Base-by-base conservation (phyloP, 192 early-diverging fungal species). In the Linnemannia zychae region DNA sequence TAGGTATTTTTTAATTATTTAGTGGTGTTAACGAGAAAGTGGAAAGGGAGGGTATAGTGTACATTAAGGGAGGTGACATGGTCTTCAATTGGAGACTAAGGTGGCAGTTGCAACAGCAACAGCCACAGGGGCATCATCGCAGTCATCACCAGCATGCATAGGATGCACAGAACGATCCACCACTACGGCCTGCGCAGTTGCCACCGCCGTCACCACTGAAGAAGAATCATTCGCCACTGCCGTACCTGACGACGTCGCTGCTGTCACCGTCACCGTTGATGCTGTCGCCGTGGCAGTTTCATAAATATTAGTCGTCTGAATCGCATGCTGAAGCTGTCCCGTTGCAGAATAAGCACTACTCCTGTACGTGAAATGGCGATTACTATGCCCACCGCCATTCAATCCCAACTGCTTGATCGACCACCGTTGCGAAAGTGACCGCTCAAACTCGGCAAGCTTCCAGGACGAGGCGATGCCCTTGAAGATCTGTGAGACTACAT, bases 401-500 rank as follows among this genome's bases (percentile, higher is more conserved):
- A 85, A 69, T 9, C 83, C 83, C 33, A 85, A 65, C 33, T 85
- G 83, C 22, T 85, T 85, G 40, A 85, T 85, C 6, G 83, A 85
- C 83, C 83, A 85, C 12, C 83, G 77, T 24, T 85, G 83, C n/a
- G 83, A 79, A 13, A 85, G 50, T 15, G 83, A 85, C 18, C 83
- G 74, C 36, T 85, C 83, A 72, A 85, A 85, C 18, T 85, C 83
- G 31, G 83, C 83, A 9, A 85, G 63, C 33, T 85, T 85, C 83
- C 83, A 85, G 16, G 83, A 85, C 3, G 76, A 78, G 3, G 87
- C 82, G 34, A 88, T 88, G 1, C 81, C 80, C 49, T 88, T 88
- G 60, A 88, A 88, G 53, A 88, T 88, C 31, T 84, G 72, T 7
- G 80, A 75, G 4, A 88, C 87, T 0, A 88, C 83, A 76, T 88